A percentile compares a stretch with the other conserved stretches of the same genome.
These are phyloP conservation scores for Chaetomium sp. DNA, from an alignment of 2,329 filamentous ascomycete species.

Conservation along the genomic window DNA sequence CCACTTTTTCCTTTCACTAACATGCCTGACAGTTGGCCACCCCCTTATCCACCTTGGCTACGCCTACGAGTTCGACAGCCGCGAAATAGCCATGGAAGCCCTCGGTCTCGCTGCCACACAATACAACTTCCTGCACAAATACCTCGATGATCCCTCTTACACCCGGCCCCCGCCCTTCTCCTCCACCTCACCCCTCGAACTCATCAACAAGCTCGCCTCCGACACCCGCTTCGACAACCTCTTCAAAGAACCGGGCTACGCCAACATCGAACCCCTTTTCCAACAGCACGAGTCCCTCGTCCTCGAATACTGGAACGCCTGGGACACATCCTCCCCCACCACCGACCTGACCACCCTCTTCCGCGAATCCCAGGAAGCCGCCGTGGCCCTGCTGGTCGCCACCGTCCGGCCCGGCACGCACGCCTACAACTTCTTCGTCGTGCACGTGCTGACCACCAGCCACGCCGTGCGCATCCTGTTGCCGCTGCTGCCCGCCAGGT, in stretches of 20 bases:
- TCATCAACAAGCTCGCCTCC: constrained; percentile 67
- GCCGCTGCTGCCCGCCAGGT: constrained; percentile 71
- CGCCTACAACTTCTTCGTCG: constrained; percentile 79
- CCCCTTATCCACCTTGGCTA: constrained; percentile 96
- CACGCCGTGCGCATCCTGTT: constrained; percentile 88
- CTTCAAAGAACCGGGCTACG: constrained; percentile 58
- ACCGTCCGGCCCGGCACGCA: constrained; percentile 60
- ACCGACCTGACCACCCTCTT: constrained; percentile 72
- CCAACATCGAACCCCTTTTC: constrained; percentile 70
- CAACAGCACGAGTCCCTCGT: constrained; percentile 68
- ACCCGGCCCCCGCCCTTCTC: constrained; percentile 63
- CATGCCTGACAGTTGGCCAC: constrained; percentile 68
- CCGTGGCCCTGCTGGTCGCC: constrained; percentile 63
- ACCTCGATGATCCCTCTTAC: constrained; percentile 72
- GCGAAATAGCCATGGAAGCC: constrained; percentile 86
- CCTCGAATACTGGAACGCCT: constrained; percentile 89
- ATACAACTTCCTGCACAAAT: constrained; percentile 64
- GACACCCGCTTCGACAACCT: constrained; percentile 72
- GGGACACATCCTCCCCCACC: constrained; percentile 58
- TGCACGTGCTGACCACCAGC: constrained; percentile 79
- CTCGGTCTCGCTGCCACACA: constrained; percentile 66
- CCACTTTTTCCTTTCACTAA: constrained; percentile 34
- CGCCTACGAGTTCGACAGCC: constrained; percentile 83
- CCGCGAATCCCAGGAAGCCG: constrained; percentile 66
- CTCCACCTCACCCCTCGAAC: constrained; percentile 65